Evolutionary conservation across 2,329 filamentous ascomycete genomes (phyloP).

Genomic region (Plenodomus lindquistii): DNA sequence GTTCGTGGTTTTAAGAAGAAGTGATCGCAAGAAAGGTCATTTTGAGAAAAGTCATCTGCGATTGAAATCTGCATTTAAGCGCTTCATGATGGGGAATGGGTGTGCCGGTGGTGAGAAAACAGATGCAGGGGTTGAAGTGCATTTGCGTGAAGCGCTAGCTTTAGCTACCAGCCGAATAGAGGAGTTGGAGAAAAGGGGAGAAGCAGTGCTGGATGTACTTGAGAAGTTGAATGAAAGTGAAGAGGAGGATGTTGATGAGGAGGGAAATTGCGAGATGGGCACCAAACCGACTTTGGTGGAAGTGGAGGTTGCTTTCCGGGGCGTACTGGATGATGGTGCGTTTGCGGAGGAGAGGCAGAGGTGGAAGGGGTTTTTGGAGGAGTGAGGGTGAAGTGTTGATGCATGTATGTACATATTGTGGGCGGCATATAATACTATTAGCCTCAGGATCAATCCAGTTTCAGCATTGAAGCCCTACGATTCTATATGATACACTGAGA

Average conservation of each 20-base stretch:
- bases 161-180: slow-evolving; percentile 15
- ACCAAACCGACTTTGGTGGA: slow-evolving; percentile 6
- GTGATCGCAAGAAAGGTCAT: too few species aligned
- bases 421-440: too few species aligned
- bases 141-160: slow-evolving; percentile 16
- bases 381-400: slow-evolving; percentile 2
- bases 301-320: slow-evolving; percentile 13
- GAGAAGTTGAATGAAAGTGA: slow-evolving; percentile 7
- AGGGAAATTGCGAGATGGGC: not conserved
- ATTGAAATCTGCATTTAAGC: too few species aligned
- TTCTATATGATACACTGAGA: too few species aligned
- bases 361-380: slow-evolving; percentile 10
- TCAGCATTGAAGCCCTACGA: too few species aligned
- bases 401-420: not conserved
- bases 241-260: slow-evolving; percentile 6
- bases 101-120: too few species aligned
- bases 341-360: slow-evolving; percentile 15
- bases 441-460: too few species aligned
- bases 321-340: slow-evolving; percentile 16
- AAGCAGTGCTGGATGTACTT: slow-evolving; percentile 13
- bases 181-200: slow-evolving; percentile 17
- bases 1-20: too few species aligned
- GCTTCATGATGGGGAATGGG: too few species aligned
- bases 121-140: slow-evolving; percentile 5
- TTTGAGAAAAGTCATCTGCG: too few species aligned